Evolutionary conservation across 192 early-diverging fungal genomes (phyloP), one percentile per base, ranked within the genome.

Genomic region (Backusella mclennaniae): DNA sequence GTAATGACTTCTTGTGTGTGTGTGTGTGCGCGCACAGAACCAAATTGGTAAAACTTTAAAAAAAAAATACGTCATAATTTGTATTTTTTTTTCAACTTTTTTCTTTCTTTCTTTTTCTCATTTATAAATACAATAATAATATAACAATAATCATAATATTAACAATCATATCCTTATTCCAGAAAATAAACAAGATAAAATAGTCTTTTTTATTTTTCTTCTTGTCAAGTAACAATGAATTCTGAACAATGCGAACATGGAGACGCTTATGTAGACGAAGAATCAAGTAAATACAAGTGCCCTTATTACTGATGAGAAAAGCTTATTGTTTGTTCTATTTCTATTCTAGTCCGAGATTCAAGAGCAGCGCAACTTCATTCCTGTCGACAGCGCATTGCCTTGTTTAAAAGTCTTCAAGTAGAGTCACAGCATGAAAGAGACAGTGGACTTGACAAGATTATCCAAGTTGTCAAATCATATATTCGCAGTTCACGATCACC

Each of bases 391-490:
- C 79, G 82, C 29, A 84, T 80, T 26, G 71, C 76, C 26, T 72
- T 84, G 29, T 84, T 84, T 49, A 80, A 80, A 41, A 73, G 73
- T 15, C 66, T 84, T 33, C 82, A 84, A 66, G 73, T 75, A 31
- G 82, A 84, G 33, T 52, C 39, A 6, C 26, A 59, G 1, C 49
- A 59, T 4, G 74, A 78, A 8, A 26, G 82, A 66, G 36, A 35
- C 14, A 23, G n/a, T 3, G 71, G 73, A 12, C 66, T 84, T 15
- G 79, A 84, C 29, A 74, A 75, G 39, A 84, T 84, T 38, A 71
- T 84, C 31, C 78, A 80, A 38, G 82, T 84, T n/a, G 79, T 77
- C n/a, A 84, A 84, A 53, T 80, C 79, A 7, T 80, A 77, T 71
- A 76, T 80, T 42, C 78, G 77, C 7, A 73, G 67, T 11, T 71